phyloP scores from a whole-genome alignment of 805 yeast species.

The Citeromyces matritensis region DNA sequence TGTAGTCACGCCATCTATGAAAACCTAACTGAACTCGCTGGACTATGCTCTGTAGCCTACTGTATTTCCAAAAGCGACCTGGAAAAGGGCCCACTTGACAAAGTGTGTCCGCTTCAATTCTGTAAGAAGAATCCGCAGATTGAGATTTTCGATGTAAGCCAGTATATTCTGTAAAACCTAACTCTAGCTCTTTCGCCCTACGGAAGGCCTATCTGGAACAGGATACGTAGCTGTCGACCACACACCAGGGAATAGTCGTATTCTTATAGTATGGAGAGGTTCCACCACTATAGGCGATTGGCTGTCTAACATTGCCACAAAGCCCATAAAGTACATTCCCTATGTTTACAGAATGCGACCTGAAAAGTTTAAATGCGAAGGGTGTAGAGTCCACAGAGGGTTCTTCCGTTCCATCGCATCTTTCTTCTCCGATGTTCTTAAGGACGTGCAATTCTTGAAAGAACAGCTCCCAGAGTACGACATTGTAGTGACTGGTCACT shows the following conservation, averaged over 20 bases:
- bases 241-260: slow-evolving; percentile 11
- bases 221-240: slow-evolving; percentile 1
- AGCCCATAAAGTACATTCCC: slow-evolving; percentile 32
- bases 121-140: too few species aligned
- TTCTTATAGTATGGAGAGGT: slow-evolving; percentile 48
- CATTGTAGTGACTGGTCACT: slow-evolving; percentile 53
- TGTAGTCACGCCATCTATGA: too few species aligned
- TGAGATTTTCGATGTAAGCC: too few species aligned
- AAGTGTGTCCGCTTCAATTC: too few species aligned
- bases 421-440: slow-evolving; percentile 21
- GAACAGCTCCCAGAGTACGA: slow-evolving; percentile 28
- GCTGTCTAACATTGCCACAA: slow-evolving; percentile 37
- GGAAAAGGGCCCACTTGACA: too few species aligned
- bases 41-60: too few species aligned
- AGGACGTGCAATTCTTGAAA: slow-evolving; percentile 17
- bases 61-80: too few species aligned
- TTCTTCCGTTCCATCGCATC: slow-evolving; percentile 30
- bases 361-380: slow-evolving; percentile 20
- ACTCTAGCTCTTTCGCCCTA: neutral
- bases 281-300: slow-evolving; percentile 47
- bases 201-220: neutral
- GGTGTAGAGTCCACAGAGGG: slow-evolving; percentile 53
- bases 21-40: too few species aligned
- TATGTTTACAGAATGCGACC: slow-evolving; percentile 8
- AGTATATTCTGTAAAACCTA: too few species aligned